Evolutionary conservation across 2,329 filamentous ascomycete genomes (phyloP), one percentile per base, ranked within the genome.

Genomic region (Trichoderma arundinaceum): DNA sequence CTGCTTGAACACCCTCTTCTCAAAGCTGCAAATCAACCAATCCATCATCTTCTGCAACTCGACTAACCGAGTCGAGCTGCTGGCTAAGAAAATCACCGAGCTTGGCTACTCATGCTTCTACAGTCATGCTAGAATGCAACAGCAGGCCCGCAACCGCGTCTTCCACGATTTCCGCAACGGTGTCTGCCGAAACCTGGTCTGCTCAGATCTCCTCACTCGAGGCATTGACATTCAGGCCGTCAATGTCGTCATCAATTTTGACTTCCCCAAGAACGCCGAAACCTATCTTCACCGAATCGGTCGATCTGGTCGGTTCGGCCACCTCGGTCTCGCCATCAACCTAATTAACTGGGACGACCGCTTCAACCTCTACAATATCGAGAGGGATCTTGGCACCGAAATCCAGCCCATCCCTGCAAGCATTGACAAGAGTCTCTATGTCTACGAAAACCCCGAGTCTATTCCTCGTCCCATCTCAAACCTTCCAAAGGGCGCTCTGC

Each of bases 11-110:
- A 99, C 95, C 0, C 89, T 99, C 69, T 99, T 99, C 84, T 97
- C 94, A 72, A 97, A 97, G 80, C 88, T 99, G 15, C 94, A 99
- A 80, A 99, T 99, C 82, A 99, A 99, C 81, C 95, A 99, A 83
- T 99, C 96, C 69, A 99, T 99, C 82, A 99, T 99, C 77, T 99
- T 99, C 83, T 99, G 95, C 82, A 99, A 99, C 81, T 99, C 95
- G 46, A 99, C 95, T 62, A 98, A 98, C 79, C 92, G 95, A 70
- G 95, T 99, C 68, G 95, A 99, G 80, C 85, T 99, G 61, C 87
- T 99, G 32, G 95, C 95, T 58, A 99, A 99, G 85, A 99, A 99
- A 80, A 99, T 99, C 75, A 99, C 96, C 54, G 96, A 99, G 78
- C 88, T 99, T 70, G 95, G 95, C 70, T 99, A 99, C 81, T 99